Conservation (phyloP, 805 yeast genomes). For the Pichia eremophila region DNA sequence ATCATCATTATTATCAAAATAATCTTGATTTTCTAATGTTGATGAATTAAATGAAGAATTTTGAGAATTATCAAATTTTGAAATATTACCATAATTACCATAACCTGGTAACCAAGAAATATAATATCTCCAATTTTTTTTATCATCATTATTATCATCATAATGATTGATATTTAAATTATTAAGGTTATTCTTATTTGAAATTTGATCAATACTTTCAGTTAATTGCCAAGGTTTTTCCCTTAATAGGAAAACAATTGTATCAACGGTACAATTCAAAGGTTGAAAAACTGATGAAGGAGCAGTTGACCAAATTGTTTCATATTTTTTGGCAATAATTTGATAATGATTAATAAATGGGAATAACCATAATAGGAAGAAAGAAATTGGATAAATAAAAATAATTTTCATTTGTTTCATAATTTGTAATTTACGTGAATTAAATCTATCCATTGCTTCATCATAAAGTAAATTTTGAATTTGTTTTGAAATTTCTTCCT, state of each 20-base stretch:
- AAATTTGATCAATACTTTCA: not conserved
- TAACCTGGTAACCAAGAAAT: constrained; percentile 24
- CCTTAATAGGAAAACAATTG: constrained; percentile 62
- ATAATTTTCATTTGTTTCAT: constrained; percentile 71
- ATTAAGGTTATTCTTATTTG: not conserved
- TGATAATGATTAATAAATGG: constrained; percentile 59
- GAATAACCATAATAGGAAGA: constrained; percentile 70
- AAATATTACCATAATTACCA: constrained; percentile 1
- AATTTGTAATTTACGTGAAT: constrained; percentile 54
- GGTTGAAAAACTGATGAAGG: constrained; percentile 75
- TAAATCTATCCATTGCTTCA: constrained; percentile 52
- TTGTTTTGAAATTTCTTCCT: constrained; percentile 20
- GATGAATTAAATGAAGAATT: no score
- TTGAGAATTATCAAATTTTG: not conserved
- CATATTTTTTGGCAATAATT: constrained; percentile 40
- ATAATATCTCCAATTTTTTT: constrained; percentile 12
- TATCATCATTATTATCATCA: not conserved
- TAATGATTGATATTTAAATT: no score
- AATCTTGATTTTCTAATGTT: not conserved
- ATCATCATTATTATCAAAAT: not conserved
- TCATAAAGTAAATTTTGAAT: constrained; percentile 37
- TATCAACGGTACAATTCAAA: constrained; percentile 68
- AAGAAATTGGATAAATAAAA: constrained; percentile 78
- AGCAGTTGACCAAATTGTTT: constrained; percentile 52
- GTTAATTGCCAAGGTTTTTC: constrained; percentile 66